Conservation (phyloP, 2,329 filamentous ascomycete genomes). For the Uncinocarpus reesii region DNA sequence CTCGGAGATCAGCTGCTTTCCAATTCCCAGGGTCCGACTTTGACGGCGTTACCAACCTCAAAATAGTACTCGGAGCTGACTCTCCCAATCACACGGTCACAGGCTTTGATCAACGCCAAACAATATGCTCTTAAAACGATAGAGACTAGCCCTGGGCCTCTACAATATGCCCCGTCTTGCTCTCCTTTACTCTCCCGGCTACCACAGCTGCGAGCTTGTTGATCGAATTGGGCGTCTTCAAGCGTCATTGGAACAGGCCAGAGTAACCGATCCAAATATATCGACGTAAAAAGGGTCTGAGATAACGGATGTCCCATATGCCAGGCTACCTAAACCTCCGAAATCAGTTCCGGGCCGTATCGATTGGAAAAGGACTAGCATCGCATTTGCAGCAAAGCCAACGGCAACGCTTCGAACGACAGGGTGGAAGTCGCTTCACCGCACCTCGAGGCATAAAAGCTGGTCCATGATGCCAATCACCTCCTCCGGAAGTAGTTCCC, state of each 20-base stretch:
- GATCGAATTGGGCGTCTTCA: slow-evolving; percentile 53
- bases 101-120: slow-evolving; percentile 70
- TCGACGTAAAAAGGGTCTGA: slow-evolving; percentile 84
- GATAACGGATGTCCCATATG: slow-evolving; percentile 91
- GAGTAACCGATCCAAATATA: slow-evolving; percentile 77
- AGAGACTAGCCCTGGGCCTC: slow-evolving; percentile 40
- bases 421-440: slow-evolving; percentile 10
- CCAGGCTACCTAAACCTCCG: slow-evolving; percentile 67
- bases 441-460: slow-evolving; percentile 74
- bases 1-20: slow-evolving; percentile 8
- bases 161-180: neutral
- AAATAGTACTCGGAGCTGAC: slow-evolving; percentile 81
- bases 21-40: neutral
- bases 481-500: slow-evolving; percentile 61
- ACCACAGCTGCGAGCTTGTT: slow-evolving; percentile 16
- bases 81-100: slow-evolving; percentile 63
- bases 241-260: slow-evolving; percentile 57
- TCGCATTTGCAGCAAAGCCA: too few relatives aligned
- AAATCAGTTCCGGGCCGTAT: neutral
- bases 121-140: slow-evolving; percentile 75
- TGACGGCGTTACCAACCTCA: slow-evolving; percentile 49
- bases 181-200: slow-evolving; percentile 18
- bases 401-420: slow-evolving; percentile 1
- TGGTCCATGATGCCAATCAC: slow-evolving; percentile 91
- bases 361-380: neutral